Conservation (phyloP, 345 rosid genomes). For the Eucalyptus regnans region DNA sequence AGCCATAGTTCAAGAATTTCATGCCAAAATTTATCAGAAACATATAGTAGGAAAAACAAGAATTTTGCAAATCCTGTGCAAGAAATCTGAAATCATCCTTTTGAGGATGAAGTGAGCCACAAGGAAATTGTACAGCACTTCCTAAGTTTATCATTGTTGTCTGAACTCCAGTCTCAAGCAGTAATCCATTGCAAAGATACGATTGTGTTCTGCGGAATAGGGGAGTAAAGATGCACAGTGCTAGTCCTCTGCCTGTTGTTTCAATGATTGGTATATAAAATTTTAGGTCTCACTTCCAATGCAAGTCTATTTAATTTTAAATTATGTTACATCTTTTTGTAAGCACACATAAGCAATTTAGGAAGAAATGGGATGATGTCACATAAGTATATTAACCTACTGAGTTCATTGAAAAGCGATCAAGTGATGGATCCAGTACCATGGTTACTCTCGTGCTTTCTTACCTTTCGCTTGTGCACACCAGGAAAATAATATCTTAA, state of each 20-base stretch:
- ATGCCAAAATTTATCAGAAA: background rate
- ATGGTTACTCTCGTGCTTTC: background rate
- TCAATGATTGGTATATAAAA: background rate
- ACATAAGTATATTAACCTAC: background rate
- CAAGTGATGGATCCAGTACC: background rate
- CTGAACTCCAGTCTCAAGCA: background rate
- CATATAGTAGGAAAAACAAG: background rate
- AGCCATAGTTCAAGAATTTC: background rate
- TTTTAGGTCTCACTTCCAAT: background rate
- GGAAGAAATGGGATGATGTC: background rate
- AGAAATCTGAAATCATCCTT: background rate
- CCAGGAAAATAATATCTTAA: background rate
- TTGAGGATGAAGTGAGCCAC: background rate
- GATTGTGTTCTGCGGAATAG: background rate
- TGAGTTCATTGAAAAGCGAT: background rate
- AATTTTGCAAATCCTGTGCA: background rate
- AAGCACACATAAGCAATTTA: background rate
- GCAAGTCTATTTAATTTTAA: background rate
- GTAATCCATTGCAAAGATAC: background rate
- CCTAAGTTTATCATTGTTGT: background rate
- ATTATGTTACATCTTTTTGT: background rate
- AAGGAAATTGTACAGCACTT: background rate
- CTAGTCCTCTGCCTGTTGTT: background rate
- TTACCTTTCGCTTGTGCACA: background rate
- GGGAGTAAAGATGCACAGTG: background rate